Percentiles rank a stretch among this genome's conserved stretches.
phyloP scores from a whole-genome alignment of 148 eudicot genomes.

The Spergularia bocconei region DNA sequence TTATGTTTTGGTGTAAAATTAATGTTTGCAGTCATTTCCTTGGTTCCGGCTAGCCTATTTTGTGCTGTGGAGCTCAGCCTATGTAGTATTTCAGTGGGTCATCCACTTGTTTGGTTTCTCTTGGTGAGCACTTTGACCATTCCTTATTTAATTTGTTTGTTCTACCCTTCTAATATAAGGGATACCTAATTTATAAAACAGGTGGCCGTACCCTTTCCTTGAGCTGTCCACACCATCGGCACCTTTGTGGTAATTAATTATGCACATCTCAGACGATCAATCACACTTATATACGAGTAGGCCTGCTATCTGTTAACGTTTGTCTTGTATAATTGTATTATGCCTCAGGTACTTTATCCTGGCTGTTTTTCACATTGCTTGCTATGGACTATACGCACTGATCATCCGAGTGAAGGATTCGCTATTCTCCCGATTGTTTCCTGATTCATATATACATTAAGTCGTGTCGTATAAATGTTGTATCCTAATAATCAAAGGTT shows the following conservation, averaged over 20 bases:
- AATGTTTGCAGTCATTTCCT: conserved; percentile 46
- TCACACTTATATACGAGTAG: too few species aligned
- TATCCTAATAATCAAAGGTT: neutral
- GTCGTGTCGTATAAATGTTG: neutral
- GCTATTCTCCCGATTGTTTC: conserved; percentile 44
- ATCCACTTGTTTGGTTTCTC: conserved; percentile 58
- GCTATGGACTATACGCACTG: conserved; percentile 53
- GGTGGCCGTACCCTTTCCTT: conserved; percentile 80
- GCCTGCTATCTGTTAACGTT: neutral
- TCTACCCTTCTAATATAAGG: too few species aligned
- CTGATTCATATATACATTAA: conserved; percentile 39
- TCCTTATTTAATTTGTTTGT: too few species aligned
- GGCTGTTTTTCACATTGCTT: conserved; percentile 57
- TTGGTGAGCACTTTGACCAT: conserved; percentile 31
- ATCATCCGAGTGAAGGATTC: conserved; percentile 43
- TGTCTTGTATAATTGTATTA: neutral
- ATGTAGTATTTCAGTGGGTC: conserved; percentile 62
- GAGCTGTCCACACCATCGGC: conserved; percentile 51
- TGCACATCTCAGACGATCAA: too few species aligned
- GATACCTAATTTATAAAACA: neutral
- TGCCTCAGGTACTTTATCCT: conserved; percentile 44
- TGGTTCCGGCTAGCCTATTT: conserved; percentile 70
- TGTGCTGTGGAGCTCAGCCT: conserved; percentile 63
- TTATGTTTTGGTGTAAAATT: too few species aligned
- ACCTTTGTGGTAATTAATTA: conserved; percentile 50